A percentile compares a stretch with the other conserved stretches of the same genome.
Conservation (phyloP, 176 grass and related monocot species). For the Carex pumila region DNA sequence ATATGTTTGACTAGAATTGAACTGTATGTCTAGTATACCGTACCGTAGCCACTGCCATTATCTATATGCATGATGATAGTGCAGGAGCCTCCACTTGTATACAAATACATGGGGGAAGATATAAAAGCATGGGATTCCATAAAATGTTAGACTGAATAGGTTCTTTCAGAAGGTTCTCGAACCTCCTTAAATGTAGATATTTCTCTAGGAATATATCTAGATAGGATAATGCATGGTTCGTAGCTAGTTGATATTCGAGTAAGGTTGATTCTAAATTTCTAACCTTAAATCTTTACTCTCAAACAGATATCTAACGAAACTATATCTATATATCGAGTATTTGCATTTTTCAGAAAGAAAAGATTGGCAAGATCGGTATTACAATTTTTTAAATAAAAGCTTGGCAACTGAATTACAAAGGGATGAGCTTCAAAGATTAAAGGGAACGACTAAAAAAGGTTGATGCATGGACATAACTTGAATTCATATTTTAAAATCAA, state of each 20-base stretch:
- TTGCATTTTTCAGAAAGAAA: background rate
- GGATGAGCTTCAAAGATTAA: background rate
- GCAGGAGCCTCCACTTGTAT: background rate
- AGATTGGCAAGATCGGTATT: background rate
- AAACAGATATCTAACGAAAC: background rate
- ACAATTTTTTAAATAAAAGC: background rate
- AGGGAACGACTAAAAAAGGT: background rate
- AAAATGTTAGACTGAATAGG: background rate
- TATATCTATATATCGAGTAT: background rate
- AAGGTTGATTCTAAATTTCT: background rate
- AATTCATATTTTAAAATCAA: background rate
- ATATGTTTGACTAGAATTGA: background rate
- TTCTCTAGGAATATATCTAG: background rate
- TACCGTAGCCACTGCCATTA: background rate
- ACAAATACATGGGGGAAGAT: background rate
- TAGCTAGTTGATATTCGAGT: background rate
- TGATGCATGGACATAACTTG: background rate
- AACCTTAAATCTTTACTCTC: background rate
- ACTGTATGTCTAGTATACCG: background rate
- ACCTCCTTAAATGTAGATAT: background rate
- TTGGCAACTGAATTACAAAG: background rate
- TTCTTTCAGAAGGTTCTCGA: background rate
- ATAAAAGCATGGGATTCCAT: background rate
- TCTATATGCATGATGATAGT: background rate
- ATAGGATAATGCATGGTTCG: background rate